Evolutionary conservation across 768 basidiomycete species (phyloP).

Genomic region (Pluteus cervinus): DNA sequence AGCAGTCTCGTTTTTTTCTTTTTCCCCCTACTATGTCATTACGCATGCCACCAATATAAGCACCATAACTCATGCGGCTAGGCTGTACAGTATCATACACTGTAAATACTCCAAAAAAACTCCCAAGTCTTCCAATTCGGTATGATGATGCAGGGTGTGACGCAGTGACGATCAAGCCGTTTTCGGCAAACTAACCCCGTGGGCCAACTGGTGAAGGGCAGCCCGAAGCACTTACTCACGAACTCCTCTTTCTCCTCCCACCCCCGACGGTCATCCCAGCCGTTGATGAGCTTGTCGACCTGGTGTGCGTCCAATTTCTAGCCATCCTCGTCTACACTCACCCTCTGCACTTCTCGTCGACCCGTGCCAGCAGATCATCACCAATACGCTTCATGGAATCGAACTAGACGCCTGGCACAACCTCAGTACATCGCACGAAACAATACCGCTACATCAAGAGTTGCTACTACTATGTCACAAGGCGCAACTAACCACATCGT

Average conservation of each 20-base stretch:
- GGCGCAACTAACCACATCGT: conserved; percentile 4
- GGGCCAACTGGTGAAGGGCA: conserved; percentile 1
- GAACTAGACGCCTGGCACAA: conserved; percentile 45
- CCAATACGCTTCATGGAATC: conserved; percentile 54
- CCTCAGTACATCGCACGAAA: conserved; percentile 47
- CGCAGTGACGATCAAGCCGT: no score
- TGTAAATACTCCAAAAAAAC: no score
- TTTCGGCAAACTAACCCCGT: neutral
- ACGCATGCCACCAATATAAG: conserved; percentile 10
- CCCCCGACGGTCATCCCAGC: conserved; percentile 4
- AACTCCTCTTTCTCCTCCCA: conserved; percentile 10
- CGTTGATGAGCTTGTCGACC: conserved; percentile 24
- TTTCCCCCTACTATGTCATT: conserved; percentile 16
- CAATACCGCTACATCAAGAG: conserved; percentile 40
- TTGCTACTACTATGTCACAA: conserved; percentile 45
- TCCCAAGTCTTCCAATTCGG: no score
- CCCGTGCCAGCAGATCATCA: conserved; percentile 27
- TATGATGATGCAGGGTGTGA: no score
- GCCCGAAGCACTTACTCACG: conserved; percentile 3
- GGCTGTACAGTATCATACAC: no score
- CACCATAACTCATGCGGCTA: conserved; percentile 8
- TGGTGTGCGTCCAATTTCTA: conserved; percentile 28
- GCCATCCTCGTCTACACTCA: neutral
- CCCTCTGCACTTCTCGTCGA: neutral
- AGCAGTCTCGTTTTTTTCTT: conserved; percentile 23